phyloP scores from a whole-genome alignment of 495 filamentous ascomycete genomes.

The Bombardia bombarda region DNA sequence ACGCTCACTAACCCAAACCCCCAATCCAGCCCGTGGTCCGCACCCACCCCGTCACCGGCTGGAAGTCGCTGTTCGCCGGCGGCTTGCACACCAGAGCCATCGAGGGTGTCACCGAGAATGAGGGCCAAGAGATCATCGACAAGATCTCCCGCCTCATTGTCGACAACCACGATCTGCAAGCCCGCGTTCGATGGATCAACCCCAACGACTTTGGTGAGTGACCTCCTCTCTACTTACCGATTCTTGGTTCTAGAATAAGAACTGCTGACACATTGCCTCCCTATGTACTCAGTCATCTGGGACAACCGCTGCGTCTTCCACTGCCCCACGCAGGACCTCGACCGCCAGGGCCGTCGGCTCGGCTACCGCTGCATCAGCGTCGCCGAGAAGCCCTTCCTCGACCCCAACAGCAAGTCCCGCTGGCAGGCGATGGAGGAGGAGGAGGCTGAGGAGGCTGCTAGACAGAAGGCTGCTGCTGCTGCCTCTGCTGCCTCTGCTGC shows the following conservation, averaged over 20 bases:
- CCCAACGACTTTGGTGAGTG: neutral
- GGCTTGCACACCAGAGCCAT: neutral
- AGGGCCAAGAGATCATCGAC: neutral
- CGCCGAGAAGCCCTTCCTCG: neutral
- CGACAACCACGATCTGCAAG: neutral
- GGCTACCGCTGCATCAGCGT: neutral
- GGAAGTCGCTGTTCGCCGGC: neutral
- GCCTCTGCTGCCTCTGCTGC: no score
- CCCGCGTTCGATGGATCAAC: neutral
- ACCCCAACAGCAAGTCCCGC: neutral
- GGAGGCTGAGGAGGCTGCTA: no score
- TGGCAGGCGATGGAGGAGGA: neutral
- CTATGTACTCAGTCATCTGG: neutral
- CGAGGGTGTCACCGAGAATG: neutral
- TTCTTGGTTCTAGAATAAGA: neutral
- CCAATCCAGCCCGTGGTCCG: neutral
- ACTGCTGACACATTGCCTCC: neutral
- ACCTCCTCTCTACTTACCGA: neutral
- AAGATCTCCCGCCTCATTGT: neutral
- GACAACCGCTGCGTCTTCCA: constrained; percentile 1
- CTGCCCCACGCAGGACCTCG: neutral
- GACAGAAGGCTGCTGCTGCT: no score
- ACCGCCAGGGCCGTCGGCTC: neutral
- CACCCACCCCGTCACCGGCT: neutral
- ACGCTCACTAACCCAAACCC: no score